Evolutionary conservation across 106 monocot genomes (phyloP), one percentile per base, ranked within the genome.

Genomic region (Chionographis japonica): DNA sequence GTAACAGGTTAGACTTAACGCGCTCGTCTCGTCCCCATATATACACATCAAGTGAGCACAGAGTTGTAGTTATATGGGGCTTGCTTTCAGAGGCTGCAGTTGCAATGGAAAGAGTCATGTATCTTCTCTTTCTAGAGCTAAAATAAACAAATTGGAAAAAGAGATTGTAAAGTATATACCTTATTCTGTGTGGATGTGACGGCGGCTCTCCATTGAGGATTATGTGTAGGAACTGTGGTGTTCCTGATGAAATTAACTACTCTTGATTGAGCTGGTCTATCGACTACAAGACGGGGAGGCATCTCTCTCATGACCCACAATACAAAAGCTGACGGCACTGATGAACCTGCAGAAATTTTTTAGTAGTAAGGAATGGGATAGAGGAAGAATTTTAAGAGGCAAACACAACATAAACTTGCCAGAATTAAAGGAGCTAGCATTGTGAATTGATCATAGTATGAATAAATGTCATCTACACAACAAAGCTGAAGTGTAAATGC

Each of bases 291-390:
- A 2, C 56, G 75, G 15, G 74, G 81, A 41, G 89, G 89, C 56
- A 85, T 77, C 50, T 89, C 85, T 79, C 82, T 85, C 85, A 85
- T 85, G 8, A 80, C 60, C 89, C 89, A 85, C n/a, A 89, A 41
- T 40, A 89, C 85, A 78, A 75, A 82, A 9, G 71, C 77, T 46
- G 79, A 85, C 13, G 89, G 89, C 52, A 89, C 72, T 39, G 89
- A 83, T 40, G 77, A 79, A n/a, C 89, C 89, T 89, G 72, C 13
- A 54, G 69, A 15, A 64, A 78, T 20, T 52, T 62, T 46, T 43
- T 18, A 9, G n/a, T 27, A 27, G 27, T 27, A 56, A 18, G 14
- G 16, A 56, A 14, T 15, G 14, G 5, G 14, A 9, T 1, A 18
- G 18, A 56, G 56, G 56, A 56, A 56, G 14, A 2, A 6, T 6